Evolutionary conservation across 768 basidiomycete species (phyloP).

Genomic region (Cantharellus cinnabarinus): DNA sequence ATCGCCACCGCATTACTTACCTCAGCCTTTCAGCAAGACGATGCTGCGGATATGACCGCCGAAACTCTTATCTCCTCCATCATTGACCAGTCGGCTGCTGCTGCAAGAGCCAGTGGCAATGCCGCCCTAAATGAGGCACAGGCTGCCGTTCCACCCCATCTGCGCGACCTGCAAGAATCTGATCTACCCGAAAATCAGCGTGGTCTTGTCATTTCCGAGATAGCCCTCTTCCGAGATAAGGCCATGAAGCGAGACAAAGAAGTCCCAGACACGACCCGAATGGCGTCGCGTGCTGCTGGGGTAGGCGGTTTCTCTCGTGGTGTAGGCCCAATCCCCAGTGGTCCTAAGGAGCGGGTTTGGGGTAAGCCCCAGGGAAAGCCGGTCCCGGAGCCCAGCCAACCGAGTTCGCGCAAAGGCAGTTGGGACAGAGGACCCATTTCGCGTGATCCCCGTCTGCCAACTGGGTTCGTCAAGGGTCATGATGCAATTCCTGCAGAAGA

Average conservation of each 20-base stretch:
- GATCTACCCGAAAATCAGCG: conserved; percentile 90
- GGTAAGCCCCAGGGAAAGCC: conserved; percentile 26
- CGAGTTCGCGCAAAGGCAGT: conserved; percentile 19
- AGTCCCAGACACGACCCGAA: conserved; percentile 27
- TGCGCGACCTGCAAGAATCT: conserved; percentile 89
- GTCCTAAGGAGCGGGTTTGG: conserved; percentile 63
- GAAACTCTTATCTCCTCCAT: neutral
- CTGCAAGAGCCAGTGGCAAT: conserved; percentile 4
- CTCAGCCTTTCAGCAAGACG: neutral
- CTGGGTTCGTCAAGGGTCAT: conserved; percentile 46
- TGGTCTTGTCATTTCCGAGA: conserved; percentile 86
- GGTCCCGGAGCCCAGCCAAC: conserved; percentile 2
- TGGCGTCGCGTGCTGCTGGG: neutral
- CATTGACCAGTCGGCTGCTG: neutral
- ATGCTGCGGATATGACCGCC: neutral
- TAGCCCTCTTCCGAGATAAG: conserved; percentile 87
- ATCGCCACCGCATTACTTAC: too few relatives aligned
- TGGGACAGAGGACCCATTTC: conserved; percentile 43
- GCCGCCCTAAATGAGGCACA: conserved; percentile 22
- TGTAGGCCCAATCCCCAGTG: conserved; percentile 29
- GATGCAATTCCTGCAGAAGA: conserved; percentile 12
- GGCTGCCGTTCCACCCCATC: conserved; percentile 77
- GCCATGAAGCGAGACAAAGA: conserved; percentile 82
- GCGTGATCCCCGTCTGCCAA: conserved; percentile 61
- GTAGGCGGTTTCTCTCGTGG: conserved; percentile 3